These are phyloP conservation scores for Stellera chamaejasme DNA, from an alignment of 345 rosid species.

Conservation along the genomic window DNA sequence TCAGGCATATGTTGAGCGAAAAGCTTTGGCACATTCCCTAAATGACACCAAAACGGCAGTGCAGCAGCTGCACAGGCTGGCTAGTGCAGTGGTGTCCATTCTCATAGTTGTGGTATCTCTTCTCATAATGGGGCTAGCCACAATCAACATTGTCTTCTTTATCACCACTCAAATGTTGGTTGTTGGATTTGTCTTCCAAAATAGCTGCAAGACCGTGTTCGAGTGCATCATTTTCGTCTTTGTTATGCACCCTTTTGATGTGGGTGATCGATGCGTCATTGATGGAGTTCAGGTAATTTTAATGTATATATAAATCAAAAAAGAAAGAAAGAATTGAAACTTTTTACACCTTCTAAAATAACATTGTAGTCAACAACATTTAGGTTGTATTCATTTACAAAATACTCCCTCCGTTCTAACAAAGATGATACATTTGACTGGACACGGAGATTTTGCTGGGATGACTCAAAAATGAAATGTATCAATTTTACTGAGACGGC, in stretches of 20 bases:
- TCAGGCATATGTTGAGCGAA: slow-evolving; percentile 58
- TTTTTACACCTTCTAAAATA: too few species aligned
- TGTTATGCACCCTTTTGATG: slow-evolving; percentile 78
- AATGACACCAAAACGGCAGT: slow-evolving; percentile 78
- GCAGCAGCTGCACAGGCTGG: slow-evolving; percentile 69
- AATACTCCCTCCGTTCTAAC: too few species aligned
- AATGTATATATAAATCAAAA: too few species aligned
- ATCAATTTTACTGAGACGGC: too few species aligned
- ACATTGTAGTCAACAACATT: too few species aligned
- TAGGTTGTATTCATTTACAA: too few species aligned
- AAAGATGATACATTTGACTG: too few species aligned
- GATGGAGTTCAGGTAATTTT: slow-evolving; percentile 62
- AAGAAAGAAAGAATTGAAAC: too few species aligned
- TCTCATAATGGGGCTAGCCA: slow-evolving; percentile 54
- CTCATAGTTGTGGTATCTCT: slow-evolving; percentile 47
- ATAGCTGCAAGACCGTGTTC: slow-evolving; percentile 69
- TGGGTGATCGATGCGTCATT: slow-evolving; percentile 72
- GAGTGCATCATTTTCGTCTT: slow-evolving; percentile 83
- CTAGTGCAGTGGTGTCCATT: slow-evolving; percentile 45
- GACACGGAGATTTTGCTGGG: too few species aligned
- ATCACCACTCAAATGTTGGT: slow-evolving; percentile 62
- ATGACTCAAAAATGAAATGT: too few species aligned
- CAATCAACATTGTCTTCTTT: slow-evolving; percentile 46
- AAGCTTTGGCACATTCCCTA: slow-evolving; percentile 64
- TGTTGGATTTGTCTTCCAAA: slow-evolving; percentile 71